Evolutionary conservation across 495 filamentous ascomycete species (phyloP).

Genomic region (Talaromyces adpressus): DNA sequence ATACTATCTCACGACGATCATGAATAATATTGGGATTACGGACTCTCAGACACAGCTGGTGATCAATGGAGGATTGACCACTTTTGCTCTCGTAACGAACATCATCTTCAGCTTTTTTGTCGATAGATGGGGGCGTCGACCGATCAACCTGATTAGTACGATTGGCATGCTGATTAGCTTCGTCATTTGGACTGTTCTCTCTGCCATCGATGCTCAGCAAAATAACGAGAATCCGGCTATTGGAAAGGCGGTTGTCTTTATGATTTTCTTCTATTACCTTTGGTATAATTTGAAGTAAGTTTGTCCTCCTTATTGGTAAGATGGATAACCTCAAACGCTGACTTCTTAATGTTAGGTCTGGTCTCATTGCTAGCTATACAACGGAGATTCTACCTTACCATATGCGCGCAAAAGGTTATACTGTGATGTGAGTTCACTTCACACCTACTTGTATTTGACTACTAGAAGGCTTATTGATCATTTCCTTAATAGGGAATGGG

Average conservation of each 20-base stretch:
- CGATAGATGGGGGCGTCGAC: slow-evolving; percentile 38
- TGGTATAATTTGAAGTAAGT: slow-evolving; percentile 5
- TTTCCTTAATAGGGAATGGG: not conserved
- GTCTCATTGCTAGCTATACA: slow-evolving; percentile 51
- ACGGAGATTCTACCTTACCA: slow-evolving; percentile 62
- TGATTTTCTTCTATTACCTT: slow-evolving; percentile 57
- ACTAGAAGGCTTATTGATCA: not conserved
- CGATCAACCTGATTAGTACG: slow-evolving; percentile 49
- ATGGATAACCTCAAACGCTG: not conserved
- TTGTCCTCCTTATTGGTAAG: not conserved
- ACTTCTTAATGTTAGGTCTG: slow-evolving; percentile 26
- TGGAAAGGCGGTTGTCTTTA: slow-evolving; percentile 39
- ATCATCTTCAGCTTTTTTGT: slow-evolving; percentile 40
- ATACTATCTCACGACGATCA: slow-evolving; percentile 30
- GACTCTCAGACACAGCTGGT: slow-evolving; percentile 40
- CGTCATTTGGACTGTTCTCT: slow-evolving; percentile 51
- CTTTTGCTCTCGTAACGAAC: slow-evolving; percentile 49
- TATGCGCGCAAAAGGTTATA: slow-evolving; percentile 53
- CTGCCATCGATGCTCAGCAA: slow-evolving; percentile 21
- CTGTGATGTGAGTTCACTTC: not conserved
- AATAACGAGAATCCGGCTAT: slow-evolving; percentile 21
- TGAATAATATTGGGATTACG: slow-evolving; percentile 26
- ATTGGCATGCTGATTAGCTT: slow-evolving; percentile 52
- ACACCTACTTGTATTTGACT: not conserved
- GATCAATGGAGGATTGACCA: slow-evolving; percentile 33